These are phyloP conservation scores for Aspergillus pseudoglaucus DNA, from an alignment of 2,329 filamentous ascomycete species.

Conservation along the genomic window DNA sequence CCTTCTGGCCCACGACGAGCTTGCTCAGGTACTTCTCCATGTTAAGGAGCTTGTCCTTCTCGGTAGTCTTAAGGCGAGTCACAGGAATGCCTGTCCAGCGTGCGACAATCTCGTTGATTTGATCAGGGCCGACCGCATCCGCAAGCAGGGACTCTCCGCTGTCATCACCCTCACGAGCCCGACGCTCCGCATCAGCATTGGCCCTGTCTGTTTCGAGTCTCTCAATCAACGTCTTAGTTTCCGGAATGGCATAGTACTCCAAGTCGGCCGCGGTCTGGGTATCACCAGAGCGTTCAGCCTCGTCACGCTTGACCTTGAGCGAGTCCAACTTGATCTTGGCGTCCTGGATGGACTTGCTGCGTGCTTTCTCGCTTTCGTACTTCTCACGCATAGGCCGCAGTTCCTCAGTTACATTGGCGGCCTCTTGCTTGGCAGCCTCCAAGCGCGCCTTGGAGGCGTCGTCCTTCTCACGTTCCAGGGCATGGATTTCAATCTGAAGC, in stretches of 20 bases:
- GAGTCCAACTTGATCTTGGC: constrained; percentile 92
- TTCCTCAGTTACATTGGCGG: constrained; percentile 90
- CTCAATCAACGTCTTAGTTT: constrained; percentile 75
- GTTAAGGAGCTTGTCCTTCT: constrained; percentile 96
- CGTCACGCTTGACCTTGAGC: constrained; percentile 84
- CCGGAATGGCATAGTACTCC: constrained; percentile 94
- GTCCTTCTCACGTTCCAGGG: constrained; percentile 87
- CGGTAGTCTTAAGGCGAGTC: constrained; percentile 83
- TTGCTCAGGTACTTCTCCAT: constrained; percentile 86
- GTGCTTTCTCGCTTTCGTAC: constrained; percentile 87
- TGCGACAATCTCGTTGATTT: constrained; percentile 97
- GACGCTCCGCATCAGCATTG: constrained; percentile 64
- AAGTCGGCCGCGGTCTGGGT: constrained; percentile 84
- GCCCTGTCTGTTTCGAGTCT: constrained; percentile 74
- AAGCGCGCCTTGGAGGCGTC: constrained; percentile 83
- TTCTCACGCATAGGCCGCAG: constrained; percentile 86
- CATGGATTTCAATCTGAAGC: constrained; percentile 95
- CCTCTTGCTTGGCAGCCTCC: constrained; percentile 76
- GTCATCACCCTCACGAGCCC: constrained; percentile 50
- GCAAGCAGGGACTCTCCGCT: constrained; percentile 67
- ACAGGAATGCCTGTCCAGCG: constrained; percentile 98
- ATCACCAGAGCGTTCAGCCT: constrained; percentile 82
- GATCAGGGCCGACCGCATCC: constrained; percentile 89
- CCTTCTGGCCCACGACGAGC: constrained; percentile 86
- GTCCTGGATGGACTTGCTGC: constrained; percentile 86